Evolutionary conservation across 2,329 filamentous ascomycete species (phyloP).

Genomic region (Fusarium neocosmosporiellum): DNA sequence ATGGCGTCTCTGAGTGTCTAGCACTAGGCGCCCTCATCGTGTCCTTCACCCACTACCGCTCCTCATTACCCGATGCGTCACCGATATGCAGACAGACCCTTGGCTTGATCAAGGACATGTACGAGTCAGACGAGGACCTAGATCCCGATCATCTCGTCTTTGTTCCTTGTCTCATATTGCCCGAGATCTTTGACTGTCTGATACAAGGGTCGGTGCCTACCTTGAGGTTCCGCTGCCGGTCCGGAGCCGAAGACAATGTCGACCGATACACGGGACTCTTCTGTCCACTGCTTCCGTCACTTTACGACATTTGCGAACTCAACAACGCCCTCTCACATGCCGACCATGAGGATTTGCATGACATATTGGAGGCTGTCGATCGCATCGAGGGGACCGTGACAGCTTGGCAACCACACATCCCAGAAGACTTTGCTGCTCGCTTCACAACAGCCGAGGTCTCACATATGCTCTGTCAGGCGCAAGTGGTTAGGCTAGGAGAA

Average conservation of each 20-base stretch:
- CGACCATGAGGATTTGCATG: not conserved
- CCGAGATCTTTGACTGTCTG: constrained; percentile 41
- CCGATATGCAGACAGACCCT: constrained; percentile 35
- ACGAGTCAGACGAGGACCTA: constrained; percentile 13
- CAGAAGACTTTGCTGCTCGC: constrained; percentile 26
- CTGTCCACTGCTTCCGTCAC: constrained; percentile 36
- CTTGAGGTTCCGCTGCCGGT: constrained; percentile 24
- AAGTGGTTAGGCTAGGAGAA: constrained; percentile 36
- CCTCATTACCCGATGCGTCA: constrained; percentile 12
- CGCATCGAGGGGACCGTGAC: constrained; percentile 23
- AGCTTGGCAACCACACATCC: constrained; percentile 38
- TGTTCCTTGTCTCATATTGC: constrained; percentile 36
- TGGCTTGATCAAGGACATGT: constrained; percentile 29
- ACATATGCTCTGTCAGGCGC: constrained; percentile 45
- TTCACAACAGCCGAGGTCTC: constrained; percentile 39
- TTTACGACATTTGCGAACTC: constrained; percentile 42
- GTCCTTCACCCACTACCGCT: constrained; percentile 30
- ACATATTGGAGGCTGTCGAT: constrained; percentile 4
- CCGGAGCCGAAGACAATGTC: constrained; percentile 11
- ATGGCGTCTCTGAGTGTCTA: constrained; percentile 30
- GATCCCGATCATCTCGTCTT: constrained; percentile 18
- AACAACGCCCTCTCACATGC: constrained; percentile 24
- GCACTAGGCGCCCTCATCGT: constrained; percentile 32
- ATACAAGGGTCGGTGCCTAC: constrained; percentile 37
- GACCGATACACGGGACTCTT: constrained; percentile 44